These are phyloP conservation scores for Rasamsonia emersonii DNA, from an alignment of 2,329 filamentous ascomycete species.

Conservation along the genomic window DNA sequence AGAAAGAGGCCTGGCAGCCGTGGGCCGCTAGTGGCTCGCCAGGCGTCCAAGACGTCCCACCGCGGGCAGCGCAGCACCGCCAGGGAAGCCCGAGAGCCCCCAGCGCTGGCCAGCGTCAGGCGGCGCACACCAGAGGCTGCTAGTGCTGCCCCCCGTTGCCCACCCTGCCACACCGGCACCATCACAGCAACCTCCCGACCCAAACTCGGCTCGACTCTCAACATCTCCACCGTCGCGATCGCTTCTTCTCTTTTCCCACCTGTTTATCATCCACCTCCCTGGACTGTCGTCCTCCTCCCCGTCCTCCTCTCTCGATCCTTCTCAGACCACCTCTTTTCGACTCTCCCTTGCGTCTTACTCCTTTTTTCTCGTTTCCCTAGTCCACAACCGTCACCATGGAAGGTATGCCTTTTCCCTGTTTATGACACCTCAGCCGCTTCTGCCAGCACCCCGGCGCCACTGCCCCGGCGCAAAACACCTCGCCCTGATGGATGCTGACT, in stretches of 20 bases:
- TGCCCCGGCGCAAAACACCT: conserved; percentile 10
- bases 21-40: too few species aligned
- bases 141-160: too few species aligned
- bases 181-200: conserved; percentile 6
- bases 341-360: conserved; percentile 29
- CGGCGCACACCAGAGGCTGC: too few species aligned
- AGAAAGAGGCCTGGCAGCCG: too few species aligned
- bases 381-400: conserved; percentile 49
- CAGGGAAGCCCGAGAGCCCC: too few species aligned
- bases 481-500: conserved; percentile 26
- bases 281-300: conserved; percentile 10
- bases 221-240: conserved; percentile 6
- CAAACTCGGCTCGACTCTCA: too few species aligned
- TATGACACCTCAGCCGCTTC: conserved; percentile 23
- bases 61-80: too few species aligned
- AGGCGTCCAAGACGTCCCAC: too few species aligned
- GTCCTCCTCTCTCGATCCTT: conserved; percentile 11
- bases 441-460: conserved; percentile 10
- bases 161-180: conserved; percentile 5
- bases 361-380: conserved; percentile 14
- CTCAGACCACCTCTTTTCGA: conserved; percentile 19
- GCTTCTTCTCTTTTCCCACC: conserved; percentile 8
- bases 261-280: conserved; percentile 7
- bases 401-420: conserved; percentile 46
- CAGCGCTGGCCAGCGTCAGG: too few species aligned